Evolutionary conservation across 192 early-diverging fungal genomes (phyloP).

Genomic region (Pilobolus umbonatus): DNA sequence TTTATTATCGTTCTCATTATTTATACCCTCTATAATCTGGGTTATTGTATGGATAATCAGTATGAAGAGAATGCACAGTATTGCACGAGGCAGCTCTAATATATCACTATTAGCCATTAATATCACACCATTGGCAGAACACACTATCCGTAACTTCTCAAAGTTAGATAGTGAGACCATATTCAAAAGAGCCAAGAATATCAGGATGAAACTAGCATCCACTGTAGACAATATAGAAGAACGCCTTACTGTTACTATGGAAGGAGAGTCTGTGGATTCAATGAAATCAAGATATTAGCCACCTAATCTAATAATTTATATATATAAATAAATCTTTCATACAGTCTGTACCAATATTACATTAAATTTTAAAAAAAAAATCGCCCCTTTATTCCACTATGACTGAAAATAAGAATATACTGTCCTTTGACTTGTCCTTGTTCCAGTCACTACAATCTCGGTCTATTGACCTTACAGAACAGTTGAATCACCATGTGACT

Average conservation of each 20-base stretch:
- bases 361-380: no score
- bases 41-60: neutral
- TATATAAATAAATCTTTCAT: no score
- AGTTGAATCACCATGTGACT: constrained; percentile 4
- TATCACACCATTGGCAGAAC: neutral
- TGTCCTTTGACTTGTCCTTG: neutral
- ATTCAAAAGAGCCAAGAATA: neutral
- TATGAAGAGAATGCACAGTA: neutral
- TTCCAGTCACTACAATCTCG: constrained; percentile 1
- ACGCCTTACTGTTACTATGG: no score
- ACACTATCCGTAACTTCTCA: neutral
- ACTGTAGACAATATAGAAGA: no score
- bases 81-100: neutral
- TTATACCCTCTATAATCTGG: neutral
- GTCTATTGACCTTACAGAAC: neutral
- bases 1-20: neutral
- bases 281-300: no score
- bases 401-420: no score
- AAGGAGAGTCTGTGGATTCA: no score
- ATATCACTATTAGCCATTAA: neutral
- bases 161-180: neutral
- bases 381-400: no score
- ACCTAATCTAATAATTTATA: no score
- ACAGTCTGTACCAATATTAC: no score
- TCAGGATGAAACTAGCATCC: no score